These are phyloP conservation scores for Alternaria novae-zelandiae DNA, from an alignment of 2,329 filamentous ascomycete genomes.

Conservation along the genomic window DNA sequence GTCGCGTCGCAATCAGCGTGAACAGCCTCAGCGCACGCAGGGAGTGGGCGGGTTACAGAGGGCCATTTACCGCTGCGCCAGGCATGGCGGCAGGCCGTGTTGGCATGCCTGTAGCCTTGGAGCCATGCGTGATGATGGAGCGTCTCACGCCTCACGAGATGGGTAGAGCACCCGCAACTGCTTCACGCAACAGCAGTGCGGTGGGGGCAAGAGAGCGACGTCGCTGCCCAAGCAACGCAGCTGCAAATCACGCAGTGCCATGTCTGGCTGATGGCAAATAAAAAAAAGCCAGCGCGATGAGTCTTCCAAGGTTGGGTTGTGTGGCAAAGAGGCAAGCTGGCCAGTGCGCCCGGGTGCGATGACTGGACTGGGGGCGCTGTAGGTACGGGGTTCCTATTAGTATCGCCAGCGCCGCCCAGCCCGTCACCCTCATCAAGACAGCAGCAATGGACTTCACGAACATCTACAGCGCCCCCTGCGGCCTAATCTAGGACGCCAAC, in stretches of 20 bases:
- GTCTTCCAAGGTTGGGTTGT: constrained; percentile 17
- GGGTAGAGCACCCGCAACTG: not conserved
- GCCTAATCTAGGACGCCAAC: constrained; percentile 38
- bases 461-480: constrained; percentile 38
- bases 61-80: constrained; percentile 19
- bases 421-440: constrained; percentile 34
- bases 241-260: constrained; percentile 7
- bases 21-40: constrained; percentile 15
- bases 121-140: constrained; percentile 18
- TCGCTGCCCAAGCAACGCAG: not conserved
- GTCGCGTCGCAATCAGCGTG: constrained; percentile 18
- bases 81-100: constrained; percentile 26
- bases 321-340: constrained; percentile 32
- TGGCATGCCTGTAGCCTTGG: constrained; percentile 19
- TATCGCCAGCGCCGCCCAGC: constrained; percentile 36
- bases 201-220: not conserved
- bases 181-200: not conserved
- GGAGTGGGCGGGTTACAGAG: not conserved
- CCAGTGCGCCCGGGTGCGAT: constrained; percentile 27
- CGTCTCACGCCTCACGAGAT: constrained; percentile 19
- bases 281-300: constrained; percentile 21
- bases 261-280: not conserved
- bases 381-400: constrained; percentile 35
- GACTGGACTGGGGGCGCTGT: constrained; percentile 32
- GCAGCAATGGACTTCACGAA: constrained; percentile 45